Evolutionary conservation across 176 grass and related monocot species (phyloP).

Genomic region (Oryza punctata): DNA sequence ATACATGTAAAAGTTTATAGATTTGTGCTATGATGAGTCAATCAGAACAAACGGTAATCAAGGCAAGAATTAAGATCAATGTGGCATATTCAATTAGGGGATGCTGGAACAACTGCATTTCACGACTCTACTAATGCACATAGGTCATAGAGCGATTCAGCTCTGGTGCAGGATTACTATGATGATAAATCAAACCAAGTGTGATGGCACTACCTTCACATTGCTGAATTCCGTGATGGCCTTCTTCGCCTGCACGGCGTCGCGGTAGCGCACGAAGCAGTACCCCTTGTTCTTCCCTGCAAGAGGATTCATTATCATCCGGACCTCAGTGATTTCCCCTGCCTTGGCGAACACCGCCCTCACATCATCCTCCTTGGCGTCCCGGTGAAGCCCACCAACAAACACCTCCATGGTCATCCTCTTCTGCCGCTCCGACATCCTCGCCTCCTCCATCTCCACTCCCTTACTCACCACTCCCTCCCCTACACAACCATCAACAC

Average conservation of each 20-base stretch:
- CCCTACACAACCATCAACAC: neutral
- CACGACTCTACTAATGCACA: neutral
- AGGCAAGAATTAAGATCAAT: neutral
- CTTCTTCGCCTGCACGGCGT: constrained; percentile 60
- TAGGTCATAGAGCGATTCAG: neutral
- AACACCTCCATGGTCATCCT: constrained; percentile 65
- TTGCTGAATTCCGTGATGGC: constrained; percentile 53
- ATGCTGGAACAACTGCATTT: neutral
- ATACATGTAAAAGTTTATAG: neutral
- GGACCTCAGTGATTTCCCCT: constrained; percentile 57
- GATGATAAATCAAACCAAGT: neutral
- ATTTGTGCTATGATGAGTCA: neutral
- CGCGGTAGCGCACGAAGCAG: constrained; percentile 61
- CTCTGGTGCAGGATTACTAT: neutral
- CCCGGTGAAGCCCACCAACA: constrained; percentile 62
- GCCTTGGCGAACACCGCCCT: constrained; percentile 44
- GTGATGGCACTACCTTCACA: constrained; percentile 61
- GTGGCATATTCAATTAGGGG: neutral
- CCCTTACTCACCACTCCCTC: neutral
- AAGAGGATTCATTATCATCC: constrained; percentile 53
- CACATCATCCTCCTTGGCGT: constrained; percentile 55
- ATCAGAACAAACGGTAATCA: neutral
- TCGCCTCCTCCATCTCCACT: constrained; percentile 3
- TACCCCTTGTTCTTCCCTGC: constrained; percentile 65
- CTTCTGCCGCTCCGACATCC: constrained; percentile 49